These are phyloP conservation scores for Soucietia sequanensis DNA, from an alignment of 805 yeast genomes.

Conservation along the genomic window DNA sequence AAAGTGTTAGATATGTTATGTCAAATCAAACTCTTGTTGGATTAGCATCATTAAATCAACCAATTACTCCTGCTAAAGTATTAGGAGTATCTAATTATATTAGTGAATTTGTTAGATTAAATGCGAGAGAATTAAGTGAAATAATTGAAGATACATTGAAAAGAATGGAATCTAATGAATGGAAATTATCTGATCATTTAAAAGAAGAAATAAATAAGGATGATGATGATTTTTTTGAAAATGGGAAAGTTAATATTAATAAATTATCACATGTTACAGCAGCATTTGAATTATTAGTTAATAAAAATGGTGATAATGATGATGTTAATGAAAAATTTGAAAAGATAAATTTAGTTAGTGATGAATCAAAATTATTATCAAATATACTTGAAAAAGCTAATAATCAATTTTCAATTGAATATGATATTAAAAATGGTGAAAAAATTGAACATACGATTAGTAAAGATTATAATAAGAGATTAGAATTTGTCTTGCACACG, in stretches of 20 bases:
- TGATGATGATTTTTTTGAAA: conserved; percentile 15
- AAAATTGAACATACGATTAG: conserved; percentile 17
- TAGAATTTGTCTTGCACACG: conserved; percentile 9
- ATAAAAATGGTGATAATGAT: background rate
- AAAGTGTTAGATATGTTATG: conserved; percentile 80
- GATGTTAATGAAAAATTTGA: no score
- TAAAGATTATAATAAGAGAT: conserved; percentile 14
- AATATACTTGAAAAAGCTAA: conserved; percentile 7
- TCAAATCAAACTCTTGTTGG: conserved; percentile 73
- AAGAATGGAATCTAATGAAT: conserved; percentile 31
- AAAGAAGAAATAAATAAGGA: conserved; percentile 11
- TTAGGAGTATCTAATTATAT: conserved; percentile 44
- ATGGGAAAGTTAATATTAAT: conserved; percentile 3
- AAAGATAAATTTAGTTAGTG: conserved; percentile 6
- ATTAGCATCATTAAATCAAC: conserved; percentile 51
- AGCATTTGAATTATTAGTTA: conserved; percentile 10
- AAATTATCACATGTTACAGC: background rate
- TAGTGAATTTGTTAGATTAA: conserved; percentile 56
- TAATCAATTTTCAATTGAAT: conserved; percentile 14
- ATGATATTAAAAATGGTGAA: conserved; percentile 9
- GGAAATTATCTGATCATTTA: conserved; percentile 33
- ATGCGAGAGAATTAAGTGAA: conserved; percentile 57
- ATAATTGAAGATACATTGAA: conserved; percentile 46
- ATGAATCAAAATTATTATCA: conserved; percentile 14
- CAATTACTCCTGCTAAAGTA: conserved; percentile 54